These are phyloP conservation scores for Zoysia pacifica DNA, from an alignment of 176 grass and related monocot species.

Conservation along the genomic window DNA sequence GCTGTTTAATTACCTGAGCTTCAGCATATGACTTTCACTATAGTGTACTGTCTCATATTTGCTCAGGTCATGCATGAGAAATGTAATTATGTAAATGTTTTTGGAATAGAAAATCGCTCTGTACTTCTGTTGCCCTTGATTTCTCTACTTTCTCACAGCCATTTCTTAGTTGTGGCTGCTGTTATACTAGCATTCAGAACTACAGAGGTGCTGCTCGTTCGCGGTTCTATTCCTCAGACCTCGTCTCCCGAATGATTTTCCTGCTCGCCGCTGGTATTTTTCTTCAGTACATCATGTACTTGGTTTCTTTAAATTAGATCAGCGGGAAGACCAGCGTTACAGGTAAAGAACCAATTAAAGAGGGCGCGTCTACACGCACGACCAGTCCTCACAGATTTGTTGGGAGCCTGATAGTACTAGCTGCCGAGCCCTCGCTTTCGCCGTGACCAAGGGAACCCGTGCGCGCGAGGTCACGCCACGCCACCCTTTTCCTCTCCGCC, in stretches of 20 bases:
- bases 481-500: neutral
- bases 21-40: neutral
- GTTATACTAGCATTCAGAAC: neutral
- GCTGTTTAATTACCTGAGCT: conserved; percentile 2
- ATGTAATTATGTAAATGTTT: conserved; percentile 37
- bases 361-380: neutral
- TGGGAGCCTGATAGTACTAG: neutral
- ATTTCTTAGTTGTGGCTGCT: neutral
- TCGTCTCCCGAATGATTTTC: neutral
- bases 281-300: neutral
- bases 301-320: neutral
- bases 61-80: neutral
- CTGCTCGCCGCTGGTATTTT: neutral
- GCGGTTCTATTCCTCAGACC: neutral
- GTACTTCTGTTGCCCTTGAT: conserved; percentile 14
- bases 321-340: neutral
- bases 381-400: too few species aligned
- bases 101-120: neutral
- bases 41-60: neutral
- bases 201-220: neutral
- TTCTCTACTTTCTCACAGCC: neutral
- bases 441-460: neutral
- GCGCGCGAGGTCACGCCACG: neutral
- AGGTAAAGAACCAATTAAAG: neutral
- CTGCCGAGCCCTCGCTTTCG: neutral